These are phyloP conservation scores for Tephrocybe sp. DNA, from an alignment of 768 basidiomycete genomes.

Conservation along the genomic window DNA sequence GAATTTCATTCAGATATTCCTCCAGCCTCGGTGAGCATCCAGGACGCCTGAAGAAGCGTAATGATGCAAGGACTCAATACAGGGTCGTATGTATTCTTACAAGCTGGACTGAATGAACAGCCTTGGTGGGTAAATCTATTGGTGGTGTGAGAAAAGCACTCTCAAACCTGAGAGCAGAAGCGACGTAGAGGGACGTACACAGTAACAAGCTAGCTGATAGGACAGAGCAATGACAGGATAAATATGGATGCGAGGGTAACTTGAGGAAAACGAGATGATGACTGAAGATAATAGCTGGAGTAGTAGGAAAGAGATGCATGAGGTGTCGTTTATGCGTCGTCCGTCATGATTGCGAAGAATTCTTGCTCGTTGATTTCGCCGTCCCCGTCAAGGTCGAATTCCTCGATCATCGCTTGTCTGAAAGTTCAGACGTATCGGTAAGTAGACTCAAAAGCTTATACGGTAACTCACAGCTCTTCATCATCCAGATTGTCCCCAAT, in stretches of 20 bases:
- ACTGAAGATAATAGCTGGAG: slow-evolving; percentile 4
- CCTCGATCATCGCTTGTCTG: slow-evolving; percentile 99
- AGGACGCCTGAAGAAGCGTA: no score
- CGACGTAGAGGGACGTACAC: slow-evolving; percentile 10
- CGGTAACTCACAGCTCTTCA: slow-evolving; percentile 83
- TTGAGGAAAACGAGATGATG: slow-evolving; percentile 9
- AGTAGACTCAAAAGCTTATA: not conserved
- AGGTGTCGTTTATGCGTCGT: slow-evolving; percentile 59
- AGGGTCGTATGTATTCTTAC: slow-evolving; percentile 6
- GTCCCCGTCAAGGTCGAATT: slow-evolving; percentile 98
- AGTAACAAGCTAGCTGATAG: slow-evolving; percentile 6
- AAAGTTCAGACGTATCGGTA: not conserved
- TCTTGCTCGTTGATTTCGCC: slow-evolving; percentile 97
- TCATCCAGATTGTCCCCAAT: slow-evolving; percentile 94
- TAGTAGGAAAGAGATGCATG: not conserved
- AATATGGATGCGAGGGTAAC: slow-evolving; percentile 10
- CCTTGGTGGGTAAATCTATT: slow-evolving; percentile 9
- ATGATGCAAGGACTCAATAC: not conserved
- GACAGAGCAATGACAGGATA: slow-evolving; percentile 9
- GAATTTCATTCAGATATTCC: no score
- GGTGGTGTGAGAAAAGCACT: not conserved
- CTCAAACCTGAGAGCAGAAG: not conserved
- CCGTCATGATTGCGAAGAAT: slow-evolving; percentile 96
- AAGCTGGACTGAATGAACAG: slow-evolving; percentile 6
- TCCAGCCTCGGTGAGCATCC: no score